Evolutionary conservation across 306 rosid genomes (phyloP).

Genomic region (Myrica gale): DNA sequence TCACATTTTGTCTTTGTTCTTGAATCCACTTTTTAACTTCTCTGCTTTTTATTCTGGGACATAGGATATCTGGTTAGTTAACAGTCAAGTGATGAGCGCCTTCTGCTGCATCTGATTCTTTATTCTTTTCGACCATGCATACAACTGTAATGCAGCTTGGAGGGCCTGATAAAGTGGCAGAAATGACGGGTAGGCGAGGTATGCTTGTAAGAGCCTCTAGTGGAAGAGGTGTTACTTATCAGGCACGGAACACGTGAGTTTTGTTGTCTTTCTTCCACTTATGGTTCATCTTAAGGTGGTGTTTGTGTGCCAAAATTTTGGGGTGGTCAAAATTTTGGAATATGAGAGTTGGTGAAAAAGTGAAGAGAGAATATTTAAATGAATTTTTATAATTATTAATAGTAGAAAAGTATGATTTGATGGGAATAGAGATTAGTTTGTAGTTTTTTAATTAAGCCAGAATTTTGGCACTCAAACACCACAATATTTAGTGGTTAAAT

Average conservation of each 20-base stretch:
- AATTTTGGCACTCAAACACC: too few relatives aligned
- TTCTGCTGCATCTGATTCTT: slow-evolving; percentile 17
- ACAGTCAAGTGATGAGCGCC: neutral
- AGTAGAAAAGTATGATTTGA: too few relatives aligned
- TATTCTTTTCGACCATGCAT: slow-evolving; percentile 20
- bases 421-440: too few relatives aligned
- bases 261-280: slow-evolving; percentile 16
- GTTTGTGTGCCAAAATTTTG: too few relatives aligned
- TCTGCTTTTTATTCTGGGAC: neutral
- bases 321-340: too few relatives aligned
- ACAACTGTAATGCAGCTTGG: slow-evolving; percentile 61
- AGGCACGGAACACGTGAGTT: slow-evolving; percentile 96
- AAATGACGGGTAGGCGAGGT: slow-evolving; percentile 99
- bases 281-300: neutral
- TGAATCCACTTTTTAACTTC: neutral
- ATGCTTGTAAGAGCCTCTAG: slow-evolving; percentile 93
- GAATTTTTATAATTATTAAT: too few relatives aligned
- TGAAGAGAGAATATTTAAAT: too few relatives aligned
- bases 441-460: too few relatives aligned
- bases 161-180: slow-evolving; percentile 96
- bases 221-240: slow-evolving; percentile 97
- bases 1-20: neutral
- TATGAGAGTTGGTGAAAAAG: too few relatives aligned
- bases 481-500: slow-evolving; percentile 4
- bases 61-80: neutral